Evolutionary conservation across 1,139 yeast species (phyloP), one percentile per base, ranked within the genome.

Genomic region (Protomyces inundatus): DNA sequence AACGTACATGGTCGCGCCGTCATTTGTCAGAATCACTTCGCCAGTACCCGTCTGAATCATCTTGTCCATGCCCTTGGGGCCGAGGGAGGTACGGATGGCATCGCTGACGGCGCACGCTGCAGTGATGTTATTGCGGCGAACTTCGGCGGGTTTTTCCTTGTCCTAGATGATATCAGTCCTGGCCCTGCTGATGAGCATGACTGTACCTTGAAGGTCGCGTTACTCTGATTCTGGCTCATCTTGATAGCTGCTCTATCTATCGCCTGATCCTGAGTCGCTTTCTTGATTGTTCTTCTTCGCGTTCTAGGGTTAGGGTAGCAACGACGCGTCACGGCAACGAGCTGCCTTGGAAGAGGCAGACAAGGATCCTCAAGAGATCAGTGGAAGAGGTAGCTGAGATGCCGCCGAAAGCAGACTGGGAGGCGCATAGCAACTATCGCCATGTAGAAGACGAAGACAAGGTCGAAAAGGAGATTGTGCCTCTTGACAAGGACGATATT

Each of bases 51-150:
- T 90, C 77, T 89, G 90, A 78, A 89, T 89, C 98, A 93, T 93
- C 80, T 95, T 95, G 76, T 93, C 99, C 98, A 93, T 93, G 67
- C 99, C 98, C 76, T 90, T 91, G 62, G 99, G 99, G 42, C 99
- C 99, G 66, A 93, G 80, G 9, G 98, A 90, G 3, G 99, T 93
- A 76, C 98, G 83, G 73, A 93, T 90, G 61, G 98, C 98, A 76
- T 95, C 98, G 1, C 97, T 93, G 50, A 95, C 98, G 3, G 98
- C 98, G 71, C 52, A 35, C 55, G 39, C 98, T 0, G 98, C 98
- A 67, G 89, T 81, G 70, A 95, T 91, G 74, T 95, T 95, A 65
- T 95, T 85, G 75, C 84, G 86, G 70, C 99, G 88, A 65, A 95
- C 98, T 77, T 93, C 98, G 75, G 88, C 95, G 12, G 99, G 98